These are phyloP conservation scores for Centaurea solstitialis DNA, from an alignment of 129 eudicot genomes.

Conservation along the genomic window DNA sequence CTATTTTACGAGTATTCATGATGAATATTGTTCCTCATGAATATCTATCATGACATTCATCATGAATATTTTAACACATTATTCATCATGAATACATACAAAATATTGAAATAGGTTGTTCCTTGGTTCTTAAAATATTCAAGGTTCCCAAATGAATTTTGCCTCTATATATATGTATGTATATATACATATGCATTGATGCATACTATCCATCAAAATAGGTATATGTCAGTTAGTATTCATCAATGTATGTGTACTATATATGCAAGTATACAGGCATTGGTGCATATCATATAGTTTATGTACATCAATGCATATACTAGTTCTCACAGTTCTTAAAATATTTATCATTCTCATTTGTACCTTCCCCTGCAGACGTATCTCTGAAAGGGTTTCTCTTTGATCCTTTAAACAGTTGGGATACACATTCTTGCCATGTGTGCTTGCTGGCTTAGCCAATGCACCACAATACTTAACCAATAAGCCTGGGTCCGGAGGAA, in stretches of 20 bases:
- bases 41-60: too few species aligned
- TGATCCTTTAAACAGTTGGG: constrained; percentile 61
- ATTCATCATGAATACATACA: too few species aligned
- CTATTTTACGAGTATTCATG: too few species aligned
- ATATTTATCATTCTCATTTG: background rate
- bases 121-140: too few species aligned
- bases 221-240: background rate
- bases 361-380: background rate
- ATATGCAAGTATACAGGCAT: background rate
- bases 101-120: too few species aligned
- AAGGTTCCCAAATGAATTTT: too few species aligned
- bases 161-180: too few species aligned
- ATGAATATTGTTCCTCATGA: too few species aligned
- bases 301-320: background rate
- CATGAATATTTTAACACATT: too few species aligned
- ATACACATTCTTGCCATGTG: constrained; percentile 96
- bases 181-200: too few species aligned
- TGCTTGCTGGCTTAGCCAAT: constrained; percentile 87
- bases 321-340: background rate
- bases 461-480: constrained; percentile 80
- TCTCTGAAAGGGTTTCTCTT: background rate
- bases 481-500: constrained; percentile 25
- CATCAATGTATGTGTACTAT: background rate
- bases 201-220: background rate
- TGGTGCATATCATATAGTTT: background rate